A percentile compares a stretch with the other conserved stretches of the same genome.
phyloP scores from a whole-genome alignment of 345 rosid species.

The Angophora floribunda region DNA sequence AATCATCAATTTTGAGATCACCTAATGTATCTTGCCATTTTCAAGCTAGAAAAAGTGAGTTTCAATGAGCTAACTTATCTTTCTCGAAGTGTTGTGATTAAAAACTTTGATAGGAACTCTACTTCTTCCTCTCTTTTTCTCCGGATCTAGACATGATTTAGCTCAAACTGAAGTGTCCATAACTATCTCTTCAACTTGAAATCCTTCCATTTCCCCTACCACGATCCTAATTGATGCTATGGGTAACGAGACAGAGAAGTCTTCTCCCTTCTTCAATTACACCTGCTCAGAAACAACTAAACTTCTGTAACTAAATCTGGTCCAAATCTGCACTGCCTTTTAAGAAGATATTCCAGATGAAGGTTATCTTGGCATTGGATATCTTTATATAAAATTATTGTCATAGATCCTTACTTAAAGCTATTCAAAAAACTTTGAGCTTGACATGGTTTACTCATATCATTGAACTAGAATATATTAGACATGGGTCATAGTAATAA shows the following conservation, averaged over 20 bases:
- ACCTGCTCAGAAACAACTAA: background rate
- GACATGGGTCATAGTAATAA: background rate
- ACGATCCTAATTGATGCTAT: background rate
- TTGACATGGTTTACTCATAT: background rate
- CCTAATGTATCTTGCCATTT: background rate
- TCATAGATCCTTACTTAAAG: background rate
- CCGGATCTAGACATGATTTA: background rate
- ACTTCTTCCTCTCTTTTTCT: background rate
- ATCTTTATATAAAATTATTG: background rate
- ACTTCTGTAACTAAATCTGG: background rate
- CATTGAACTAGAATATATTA: background rate
- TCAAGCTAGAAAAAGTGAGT: background rate
- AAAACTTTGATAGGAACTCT: background rate
- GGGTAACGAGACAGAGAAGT: background rate
- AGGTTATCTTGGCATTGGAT: background rate
- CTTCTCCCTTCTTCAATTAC: background rate
- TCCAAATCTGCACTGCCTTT: background rate
- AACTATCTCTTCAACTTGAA: background rate
- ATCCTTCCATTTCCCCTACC: background rate
- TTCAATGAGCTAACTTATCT: background rate
- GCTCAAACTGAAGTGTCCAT: background rate
- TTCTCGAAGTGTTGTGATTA: background rate
- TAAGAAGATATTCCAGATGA: background rate
- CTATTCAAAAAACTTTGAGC: background rate
- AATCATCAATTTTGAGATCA: background rate